phyloP scores from a whole-genome alignment of 768 basidiomycete genomes.

The Suillus bovinus region DNA sequence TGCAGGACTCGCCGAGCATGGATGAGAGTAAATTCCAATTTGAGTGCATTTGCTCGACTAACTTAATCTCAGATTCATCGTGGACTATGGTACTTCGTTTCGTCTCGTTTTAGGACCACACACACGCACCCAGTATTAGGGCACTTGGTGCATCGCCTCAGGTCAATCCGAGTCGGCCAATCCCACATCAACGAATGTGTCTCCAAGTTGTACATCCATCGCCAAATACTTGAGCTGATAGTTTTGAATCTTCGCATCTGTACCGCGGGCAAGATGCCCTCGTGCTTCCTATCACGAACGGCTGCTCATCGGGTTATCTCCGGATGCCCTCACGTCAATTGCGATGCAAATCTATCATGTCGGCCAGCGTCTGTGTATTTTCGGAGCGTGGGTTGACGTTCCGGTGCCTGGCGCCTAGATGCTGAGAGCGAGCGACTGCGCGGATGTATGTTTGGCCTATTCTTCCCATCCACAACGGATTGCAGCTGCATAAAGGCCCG shows the following conservation, averaged over 20 bases:
- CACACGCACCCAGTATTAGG: conserved; percentile 43
- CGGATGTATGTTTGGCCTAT: conserved; percentile 56
- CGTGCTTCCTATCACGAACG: too few relatives aligned
- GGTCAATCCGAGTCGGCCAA: conserved; percentile 47
- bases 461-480: conserved; percentile 60
- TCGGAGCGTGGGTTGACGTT: conserved; percentile 46
- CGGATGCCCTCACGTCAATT: conserved; percentile 49
- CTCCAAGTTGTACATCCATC: conserved; percentile 60
- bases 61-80: neutral
- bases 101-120: conserved; percentile 43
- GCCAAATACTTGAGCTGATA: too few relatives aligned
- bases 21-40: neutral
- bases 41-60: neutral
- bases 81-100: conserved; percentile 10
- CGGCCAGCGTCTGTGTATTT: conserved; percentile 50
- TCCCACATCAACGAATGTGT: conserved; percentile 51
- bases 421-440: conserved; percentile 52
- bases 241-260: too few relatives aligned
- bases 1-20: too few relatives aligned
- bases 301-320: conserved; percentile 50
- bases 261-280: too few relatives aligned
- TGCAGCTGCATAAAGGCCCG: conserved; percentile 56
- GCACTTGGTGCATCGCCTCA: conserved; percentile 57
- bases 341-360: conserved; percentile 56
- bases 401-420: conserved; percentile 48